Evolutionary conservation across 148 eudicot species (phyloP), one percentile per base, ranked within the genome.

Genomic region (Heliamphora exappendiculata): DNA sequence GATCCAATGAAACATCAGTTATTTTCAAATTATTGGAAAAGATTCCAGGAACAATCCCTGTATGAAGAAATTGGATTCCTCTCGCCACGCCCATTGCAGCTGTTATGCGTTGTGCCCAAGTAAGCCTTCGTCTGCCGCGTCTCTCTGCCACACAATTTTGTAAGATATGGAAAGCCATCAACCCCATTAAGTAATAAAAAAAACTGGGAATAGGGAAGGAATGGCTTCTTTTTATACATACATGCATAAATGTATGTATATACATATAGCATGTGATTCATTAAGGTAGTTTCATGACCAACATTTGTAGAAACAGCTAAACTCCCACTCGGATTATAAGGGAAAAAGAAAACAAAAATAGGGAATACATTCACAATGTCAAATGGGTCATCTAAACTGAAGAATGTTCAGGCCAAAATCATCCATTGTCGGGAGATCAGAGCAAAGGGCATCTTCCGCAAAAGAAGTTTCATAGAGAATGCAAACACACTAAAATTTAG

Each of bases 31-130:
- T 89, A 76, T 89, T 95, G 53, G 87, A 82, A 76, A 89, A 88
- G 67, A 95, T 42, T 14, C 94, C 90, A 0, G 98, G 98, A 65
- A 89, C 83, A 29, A 92, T 87, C 73, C 98, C 96, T 26, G 89
- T 82, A 67, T 92, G 96, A 65, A 95, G 90, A 78, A 92, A 95
- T 71, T 95, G 90, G 54, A 95, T 86, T 37, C 98, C 98, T 88
- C 84, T 92, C 28, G 90, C 89, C n/a, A 92, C 84, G 72, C 97
- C 98, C 17, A 84, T 84, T 5, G 90, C 86, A 55, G 94, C 91
- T 54, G 92, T 81, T 85, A 95, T 91, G 33, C 98, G 93, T 80
- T 89, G 96, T 39, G 88, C 74, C 98, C 98, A 95, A 3, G 79
- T 84, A 68, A 95, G 92, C 70, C 67, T 84, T 81, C 77, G 78